These are phyloP conservation scores for Penicillium olsonii DNA, from an alignment of 2,329 filamentous ascomycete species.

Conservation along the genomic window DNA sequence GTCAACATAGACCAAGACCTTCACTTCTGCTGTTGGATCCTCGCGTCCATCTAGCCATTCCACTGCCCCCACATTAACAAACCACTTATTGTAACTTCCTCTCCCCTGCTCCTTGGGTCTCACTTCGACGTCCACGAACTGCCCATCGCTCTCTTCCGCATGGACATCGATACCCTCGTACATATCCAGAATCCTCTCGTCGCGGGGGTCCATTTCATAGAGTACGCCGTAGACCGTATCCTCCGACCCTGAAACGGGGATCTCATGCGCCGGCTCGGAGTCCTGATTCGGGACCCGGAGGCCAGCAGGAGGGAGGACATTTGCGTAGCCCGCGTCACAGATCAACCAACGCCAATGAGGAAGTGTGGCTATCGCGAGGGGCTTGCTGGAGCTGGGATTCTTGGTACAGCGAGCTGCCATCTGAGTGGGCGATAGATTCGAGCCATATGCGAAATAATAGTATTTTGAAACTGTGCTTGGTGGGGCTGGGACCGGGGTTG, in stretches of 20 bases:
- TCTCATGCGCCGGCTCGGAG: slow-evolving; percentile 12
- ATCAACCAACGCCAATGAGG: slow-evolving; percentile 45
- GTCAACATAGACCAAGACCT: slow-evolving; percentile 45
- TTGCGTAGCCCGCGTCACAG: slow-evolving; percentile 44
- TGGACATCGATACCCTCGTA: slow-evolving; percentile 40
- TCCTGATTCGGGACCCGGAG: slow-evolving; percentile 26
- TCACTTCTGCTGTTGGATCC: slow-evolving; percentile 16
- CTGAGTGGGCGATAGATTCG: slow-evolving; percentile 45
- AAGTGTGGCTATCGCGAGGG: slow-evolving; percentile 42
- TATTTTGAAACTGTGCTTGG: slow-evolving; percentile 20
- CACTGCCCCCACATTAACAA: slow-evolving; percentile 30
- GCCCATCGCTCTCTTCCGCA: slow-evolving; percentile 11
- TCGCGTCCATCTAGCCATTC: slow-evolving; percentile 33
- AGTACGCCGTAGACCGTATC: slow-evolving; percentile 42
- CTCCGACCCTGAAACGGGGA: slow-evolving; percentile 24
- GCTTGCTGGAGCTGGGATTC: slow-evolving; percentile 35
- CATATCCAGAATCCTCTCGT: slow-evolving; percentile 40
- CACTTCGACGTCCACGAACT: slow-evolving; percentile 14
- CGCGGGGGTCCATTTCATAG: slow-evolving; percentile 41
- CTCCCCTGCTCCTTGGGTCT: slow-evolving; percentile 36
- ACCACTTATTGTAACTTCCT: slow-evolving; percentile 43
- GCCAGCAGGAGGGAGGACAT: slow-evolving; percentile 35
- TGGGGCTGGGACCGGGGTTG: slow-evolving; percentile 22
- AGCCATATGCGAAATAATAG: slow-evolving; percentile 49
- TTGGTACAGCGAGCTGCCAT: slow-evolving; percentile 41